Evolutionary conservation across 352 stramenopile species (phyloP).

Genomic region (Hyphochytrium catenoides): DNA sequence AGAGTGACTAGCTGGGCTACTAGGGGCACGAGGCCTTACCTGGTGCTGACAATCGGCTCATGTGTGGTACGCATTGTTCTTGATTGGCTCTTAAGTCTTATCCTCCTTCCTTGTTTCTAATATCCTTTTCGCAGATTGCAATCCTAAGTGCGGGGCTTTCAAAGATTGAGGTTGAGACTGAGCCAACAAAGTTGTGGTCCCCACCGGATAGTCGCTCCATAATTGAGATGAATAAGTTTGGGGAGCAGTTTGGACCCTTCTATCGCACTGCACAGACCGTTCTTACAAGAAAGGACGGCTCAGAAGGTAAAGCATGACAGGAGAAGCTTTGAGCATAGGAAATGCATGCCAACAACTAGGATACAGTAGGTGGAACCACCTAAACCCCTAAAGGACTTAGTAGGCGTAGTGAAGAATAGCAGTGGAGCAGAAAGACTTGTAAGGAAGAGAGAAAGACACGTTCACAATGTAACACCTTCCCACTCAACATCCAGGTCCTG

Average conservation of each 20-base stretch:
- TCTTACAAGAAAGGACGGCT: conserved; percentile 22
- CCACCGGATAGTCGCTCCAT: conserved; percentile 17
- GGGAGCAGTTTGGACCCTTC: conserved; percentile 24
- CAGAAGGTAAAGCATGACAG: too few relatives aligned
- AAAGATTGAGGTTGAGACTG: conserved; percentile 17
- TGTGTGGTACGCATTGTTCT: conserved; percentile 19
- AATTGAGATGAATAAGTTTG: conserved; percentile 18
- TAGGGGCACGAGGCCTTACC: background rate
- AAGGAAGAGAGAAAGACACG: too few relatives aligned
- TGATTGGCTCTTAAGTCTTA: conserved; percentile 11
- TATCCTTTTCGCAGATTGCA: conserved; percentile 8
- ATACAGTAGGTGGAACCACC: too few relatives aligned
- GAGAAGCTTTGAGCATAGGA: too few relatives aligned
- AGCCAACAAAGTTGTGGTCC: conserved; percentile 28
- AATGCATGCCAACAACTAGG: too few relatives aligned
- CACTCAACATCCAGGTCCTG: too few relatives aligned
- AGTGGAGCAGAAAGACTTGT: too few relatives aligned
- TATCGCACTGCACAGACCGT: conserved; percentile 26
- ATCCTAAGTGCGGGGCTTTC: conserved; percentile 11
- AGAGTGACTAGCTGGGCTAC: background rate
- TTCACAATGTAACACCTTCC: too few relatives aligned
- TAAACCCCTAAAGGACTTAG: too few relatives aligned
- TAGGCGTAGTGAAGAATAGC: too few relatives aligned
- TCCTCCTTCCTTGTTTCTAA: conserved; percentile 10
- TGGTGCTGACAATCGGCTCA: conserved; percentile 1